Conservation (phyloP, 768 basidiomycete genomes). For the Austroboletus eburneus region DNA sequence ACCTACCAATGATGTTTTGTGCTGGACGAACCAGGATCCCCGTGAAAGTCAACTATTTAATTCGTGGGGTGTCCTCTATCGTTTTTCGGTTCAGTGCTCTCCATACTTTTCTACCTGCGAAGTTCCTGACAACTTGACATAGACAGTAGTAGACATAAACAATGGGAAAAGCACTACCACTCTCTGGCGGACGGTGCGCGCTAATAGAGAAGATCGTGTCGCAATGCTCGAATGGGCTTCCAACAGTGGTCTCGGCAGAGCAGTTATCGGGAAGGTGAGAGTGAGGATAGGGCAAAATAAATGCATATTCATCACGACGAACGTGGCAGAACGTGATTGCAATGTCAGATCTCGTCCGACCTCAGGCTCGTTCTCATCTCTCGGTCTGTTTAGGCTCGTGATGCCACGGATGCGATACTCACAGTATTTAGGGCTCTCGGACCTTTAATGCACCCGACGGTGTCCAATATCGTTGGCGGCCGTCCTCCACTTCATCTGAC, state of each 20-base stretch:
- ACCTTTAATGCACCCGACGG: constrained; percentile 83
- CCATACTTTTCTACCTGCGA: constrained; percentile 12
- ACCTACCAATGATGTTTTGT: constrained; percentile 69
- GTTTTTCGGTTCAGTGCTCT: constrained; percentile 58
- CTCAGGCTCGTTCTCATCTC: constrained; percentile 56
- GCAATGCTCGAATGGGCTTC: constrained; percentile 85
- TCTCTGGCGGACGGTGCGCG: constrained; percentile 73
- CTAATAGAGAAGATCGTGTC: constrained; percentile 83
- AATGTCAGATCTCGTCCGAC: constrained; percentile 79
- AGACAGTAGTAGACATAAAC: constrained; percentile 62
- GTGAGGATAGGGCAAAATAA: constrained; percentile 9
- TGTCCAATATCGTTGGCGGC: constrained; percentile 74
- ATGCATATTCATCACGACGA: constrained; percentile 19
- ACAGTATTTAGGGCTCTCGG: constrained; percentile 48
- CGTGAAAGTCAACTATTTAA: constrained; percentile 82
- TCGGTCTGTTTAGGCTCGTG: constrained; percentile 43
- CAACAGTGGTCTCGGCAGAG: constrained; percentile 78
- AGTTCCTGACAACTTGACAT: constrained; percentile 25
- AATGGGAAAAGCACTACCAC: constrained; percentile 72
- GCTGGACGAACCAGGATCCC: constrained; percentile 85
- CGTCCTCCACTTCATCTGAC: constrained; percentile 53
- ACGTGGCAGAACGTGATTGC: constrained; percentile 60
- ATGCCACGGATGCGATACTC: constrained; percentile 9
- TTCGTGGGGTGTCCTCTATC: constrained; percentile 75
- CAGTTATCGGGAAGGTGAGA: constrained; percentile 73